These are phyloP conservation scores for Cercospora brassicicola DNA, from an alignment of 2,329 filamentous ascomycete species.

Conservation along the genomic window DNA sequence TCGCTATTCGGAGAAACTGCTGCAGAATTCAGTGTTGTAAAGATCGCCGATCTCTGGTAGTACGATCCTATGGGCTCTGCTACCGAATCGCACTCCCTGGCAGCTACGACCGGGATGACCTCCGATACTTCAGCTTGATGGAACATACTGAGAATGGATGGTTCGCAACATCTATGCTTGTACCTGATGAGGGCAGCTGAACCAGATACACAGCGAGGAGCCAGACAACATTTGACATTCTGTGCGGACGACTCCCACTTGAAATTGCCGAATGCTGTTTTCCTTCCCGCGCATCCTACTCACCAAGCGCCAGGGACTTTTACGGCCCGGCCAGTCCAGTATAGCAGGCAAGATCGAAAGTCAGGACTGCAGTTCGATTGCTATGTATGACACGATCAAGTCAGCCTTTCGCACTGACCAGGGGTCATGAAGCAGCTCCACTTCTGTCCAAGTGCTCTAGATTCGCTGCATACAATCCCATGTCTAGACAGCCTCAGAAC, in stretches of 20 bases:
- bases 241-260: neutral
- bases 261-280: neutral
- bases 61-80: neutral
- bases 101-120: neutral
- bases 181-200: neutral
- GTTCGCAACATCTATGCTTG: neutral
- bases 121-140: neutral
- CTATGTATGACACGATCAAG: neutral
- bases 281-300: neutral
- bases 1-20: neutral
- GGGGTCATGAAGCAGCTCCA: neutral
- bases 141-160: neutral
- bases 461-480: neutral
- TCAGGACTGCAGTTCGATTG: neutral
- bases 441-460: neutral
- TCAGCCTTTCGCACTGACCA: neutral
- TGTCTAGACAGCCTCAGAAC: neutral
- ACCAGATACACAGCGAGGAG: neutral
- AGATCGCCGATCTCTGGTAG: conserved; percentile 1
- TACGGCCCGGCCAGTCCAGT: neutral
- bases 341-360: neutral
- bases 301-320: neutral
- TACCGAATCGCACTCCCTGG: neutral
- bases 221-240: neutral
- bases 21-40: neutral